These are phyloP conservation scores for thale cress (Arabidopsis thaliana) DNA, from an alignment of 345 rosid genomes.

Conservation along the genomic window TAIR10.1 NC_003070.9:4856501-4857000, in stretches of 20 bases:
- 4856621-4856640: constrained; percentile 82
- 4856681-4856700: constrained; percentile 81
- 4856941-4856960: constrained; percentile 3
- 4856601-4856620: constrained; percentile 75
- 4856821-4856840: constrained; percentile 5
- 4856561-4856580: neutral
- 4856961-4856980: constrained; percentile 67
- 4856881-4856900: constrained; percentile 1
- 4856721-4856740: constrained; percentile 81
- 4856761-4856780: constrained; percentile 39
- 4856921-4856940: constrained; percentile 20
- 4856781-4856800: neutral
- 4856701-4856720: constrained; percentile 75
- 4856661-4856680: constrained; percentile 73
- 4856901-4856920: constrained; percentile 34
- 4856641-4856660: constrained; percentile 65
- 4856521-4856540: neutral
- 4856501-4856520: constrained; percentile 13
- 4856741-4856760: constrained; percentile 71
- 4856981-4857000: constrained; percentile 54
- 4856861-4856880: constrained; percentile 28
- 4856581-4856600: constrained; percentile 25
- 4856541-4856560: neutral
- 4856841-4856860: constrained; percentile 8
- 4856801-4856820: neutral